A percentile compares a stretch with the other conserved stretches of the same genome.
These are phyloP conservation scores for Penicillium hesseltinei DNA, from an alignment of 2,329 filamentous ascomycete genomes.

Conservation along the genomic window DNA sequence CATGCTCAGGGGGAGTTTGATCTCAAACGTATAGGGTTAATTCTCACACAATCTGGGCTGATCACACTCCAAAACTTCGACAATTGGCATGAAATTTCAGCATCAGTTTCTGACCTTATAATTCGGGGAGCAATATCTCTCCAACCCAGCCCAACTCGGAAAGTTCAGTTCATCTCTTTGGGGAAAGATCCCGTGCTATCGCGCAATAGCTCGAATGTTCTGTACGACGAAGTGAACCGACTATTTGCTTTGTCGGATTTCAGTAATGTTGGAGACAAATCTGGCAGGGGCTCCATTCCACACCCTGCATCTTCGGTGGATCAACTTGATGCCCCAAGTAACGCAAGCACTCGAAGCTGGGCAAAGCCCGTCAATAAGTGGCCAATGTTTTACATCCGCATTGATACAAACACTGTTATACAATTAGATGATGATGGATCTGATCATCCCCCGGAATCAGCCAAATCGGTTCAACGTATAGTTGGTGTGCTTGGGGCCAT, in stretches of 20 bases:
- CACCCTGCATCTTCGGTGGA: constrained; percentile 28
- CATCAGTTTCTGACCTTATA: constrained; percentile 59
- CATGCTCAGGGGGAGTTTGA: constrained; percentile 18
- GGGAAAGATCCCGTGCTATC: constrained; percentile 66
- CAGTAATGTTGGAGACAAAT: constrained; percentile 56
- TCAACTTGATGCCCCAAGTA: constrained; percentile 29
- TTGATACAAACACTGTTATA: constrained; percentile 53
- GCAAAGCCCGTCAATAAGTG: constrained; percentile 73
- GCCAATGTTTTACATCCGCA: constrained; percentile 84
- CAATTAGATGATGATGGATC: constrained; percentile 40
- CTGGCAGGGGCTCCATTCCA: constrained; percentile 1
- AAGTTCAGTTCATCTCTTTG: constrained; percentile 76
- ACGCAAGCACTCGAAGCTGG: constrained; percentile 50
- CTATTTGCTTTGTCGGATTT: constrained; percentile 77
- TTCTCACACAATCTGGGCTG: constrained; percentile 67
- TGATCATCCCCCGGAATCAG: constrained; percentile 29
- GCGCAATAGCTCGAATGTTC: constrained; percentile 57
- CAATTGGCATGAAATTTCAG: constrained; percentile 70
- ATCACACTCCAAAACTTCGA: constrained; percentile 52
- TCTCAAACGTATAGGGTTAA: constrained; percentile 42
- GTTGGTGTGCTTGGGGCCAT: constrained; percentile 66
- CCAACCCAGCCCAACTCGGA: constrained; percentile 66
- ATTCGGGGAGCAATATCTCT: constrained; percentile 72
- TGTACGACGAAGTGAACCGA: constrained; percentile 77
- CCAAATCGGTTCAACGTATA: constrained; percentile 55